Evolutionary conservation across 75 land plant species (phyloP).

Genomic region (Gnetum montanum): DNA sequence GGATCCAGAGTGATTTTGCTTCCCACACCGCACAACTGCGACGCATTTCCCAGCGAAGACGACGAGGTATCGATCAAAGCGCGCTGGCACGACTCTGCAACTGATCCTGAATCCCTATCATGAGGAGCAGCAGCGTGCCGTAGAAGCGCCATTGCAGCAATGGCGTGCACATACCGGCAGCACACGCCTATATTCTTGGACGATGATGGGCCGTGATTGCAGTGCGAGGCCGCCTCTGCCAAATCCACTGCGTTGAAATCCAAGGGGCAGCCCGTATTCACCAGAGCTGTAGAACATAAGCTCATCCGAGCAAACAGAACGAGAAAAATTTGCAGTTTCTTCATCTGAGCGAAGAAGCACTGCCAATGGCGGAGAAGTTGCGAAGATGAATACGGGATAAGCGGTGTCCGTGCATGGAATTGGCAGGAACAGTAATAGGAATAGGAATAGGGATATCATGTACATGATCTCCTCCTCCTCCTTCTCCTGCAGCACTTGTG

Average conservation of each 20-base stretch:
- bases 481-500: no score
- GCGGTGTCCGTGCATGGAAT: no score
- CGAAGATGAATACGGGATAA: no score
- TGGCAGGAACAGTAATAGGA: no score
- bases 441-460: no score
- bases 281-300: no score
- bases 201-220: no score
- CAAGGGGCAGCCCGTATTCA: conserved; percentile 62
- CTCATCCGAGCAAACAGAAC: no score
- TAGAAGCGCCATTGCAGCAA: conserved; percentile 46
- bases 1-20: conserved; percentile 42
- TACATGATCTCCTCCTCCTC: no score
- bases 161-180: conserved; percentile 58
- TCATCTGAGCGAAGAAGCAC: no score
- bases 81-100: conserved; percentile 34
- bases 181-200: conserved; percentile 35
- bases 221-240: conserved; percentile 36
- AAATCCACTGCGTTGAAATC: conserved; percentile 54
- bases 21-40: conserved; percentile 47
- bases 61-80: conserved; percentile 22
- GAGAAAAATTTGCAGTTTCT: no score
- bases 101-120: conserved; percentile 35
- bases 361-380: no score
- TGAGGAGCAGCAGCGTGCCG: conserved; percentile 43
- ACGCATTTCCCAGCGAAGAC: conserved; percentile 41